These are phyloP conservation scores for Paramecium tetraurelia DNA, from an alignment of 73 alveolate genomes.

Conservation along the genomic window DNA sequence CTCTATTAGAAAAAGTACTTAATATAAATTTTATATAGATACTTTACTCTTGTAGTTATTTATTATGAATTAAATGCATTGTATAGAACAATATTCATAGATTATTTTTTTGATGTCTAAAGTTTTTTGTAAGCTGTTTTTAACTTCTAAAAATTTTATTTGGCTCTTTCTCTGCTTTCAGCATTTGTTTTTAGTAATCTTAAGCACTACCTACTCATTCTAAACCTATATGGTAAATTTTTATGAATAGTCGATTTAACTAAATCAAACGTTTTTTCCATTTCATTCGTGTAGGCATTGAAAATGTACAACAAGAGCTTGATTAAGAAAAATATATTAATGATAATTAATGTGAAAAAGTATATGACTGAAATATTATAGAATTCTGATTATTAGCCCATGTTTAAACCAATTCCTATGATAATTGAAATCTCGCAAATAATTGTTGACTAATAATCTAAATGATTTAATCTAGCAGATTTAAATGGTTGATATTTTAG, in stretches of 20 bases:
- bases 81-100: not conserved
- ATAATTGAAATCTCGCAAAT: not conserved
- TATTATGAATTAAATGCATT: not conserved
- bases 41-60: not conserved
- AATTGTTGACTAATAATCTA: not conserved
- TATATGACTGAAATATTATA: not conserved
- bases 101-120: not conserved
- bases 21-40: not conserved
- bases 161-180: not conserved
- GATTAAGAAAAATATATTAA: not conserved
- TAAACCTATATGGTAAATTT: not conserved
- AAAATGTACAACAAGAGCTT: not conserved
- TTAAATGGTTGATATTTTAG: not conserved
- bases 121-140: not conserved
- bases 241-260: not conserved
- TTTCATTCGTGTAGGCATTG: not conserved
- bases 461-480: not conserved
- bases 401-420: not conserved
- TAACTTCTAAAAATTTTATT: not conserved
- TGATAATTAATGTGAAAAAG: not conserved
- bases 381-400: not conserved
- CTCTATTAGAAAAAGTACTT: not conserved
- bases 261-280: not conserved
- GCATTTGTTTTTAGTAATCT: not conserved
- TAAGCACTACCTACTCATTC: not conserved